A percentile compares a stretch with the other conserved stretches of the same genome.
phyloP scores from a whole-genome alignment of 768 basidiomycete species.

The Boletus reticulatus region DNA sequence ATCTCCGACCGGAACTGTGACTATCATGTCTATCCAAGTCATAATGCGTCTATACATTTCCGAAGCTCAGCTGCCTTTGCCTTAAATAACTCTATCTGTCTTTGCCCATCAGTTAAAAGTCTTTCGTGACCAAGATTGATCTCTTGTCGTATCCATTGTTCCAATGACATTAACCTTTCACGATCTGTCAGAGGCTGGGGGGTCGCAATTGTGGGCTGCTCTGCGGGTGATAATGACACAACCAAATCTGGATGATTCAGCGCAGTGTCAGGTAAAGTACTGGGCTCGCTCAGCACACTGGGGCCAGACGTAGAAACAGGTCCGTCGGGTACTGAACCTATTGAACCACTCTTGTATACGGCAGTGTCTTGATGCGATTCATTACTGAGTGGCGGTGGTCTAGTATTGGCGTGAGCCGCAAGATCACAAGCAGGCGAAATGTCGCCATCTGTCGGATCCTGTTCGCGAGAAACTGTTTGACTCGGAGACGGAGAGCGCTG shows the following conservation, averaged over 20 bases:
- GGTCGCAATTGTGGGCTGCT: conserved; percentile 8
- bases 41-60: conserved; percentile 35
- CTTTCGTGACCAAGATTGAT: conserved; percentile 66
- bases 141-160: conserved; percentile 80
- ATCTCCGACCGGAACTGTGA: conserved; percentile 8
- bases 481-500: conserved; percentile 16
- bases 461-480: not conserved
- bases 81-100: conserved; percentile 48
- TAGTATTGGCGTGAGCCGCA: not conserved
- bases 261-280: not conserved
- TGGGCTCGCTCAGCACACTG: not conserved
- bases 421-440: not conserved
- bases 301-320: not conserved
- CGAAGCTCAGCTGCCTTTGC: conserved; percentile 41
- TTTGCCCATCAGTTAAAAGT: conserved; percentile 50
- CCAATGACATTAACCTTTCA: conserved; percentile 76
- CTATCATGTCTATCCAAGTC: not conserved
- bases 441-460: conserved; percentile 1
- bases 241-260: conserved; percentile 5
- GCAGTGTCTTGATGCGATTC: not conserved
- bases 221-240: conserved; percentile 13
- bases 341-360: not conserved
- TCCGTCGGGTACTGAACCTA: not conserved
- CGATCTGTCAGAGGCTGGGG: conserved; percentile 33
- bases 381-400: not conserved